These are phyloP conservation scores for Rosa multiflora DNA, from an alignment of 306 rosid species.

Conservation along the genomic window DNA sequence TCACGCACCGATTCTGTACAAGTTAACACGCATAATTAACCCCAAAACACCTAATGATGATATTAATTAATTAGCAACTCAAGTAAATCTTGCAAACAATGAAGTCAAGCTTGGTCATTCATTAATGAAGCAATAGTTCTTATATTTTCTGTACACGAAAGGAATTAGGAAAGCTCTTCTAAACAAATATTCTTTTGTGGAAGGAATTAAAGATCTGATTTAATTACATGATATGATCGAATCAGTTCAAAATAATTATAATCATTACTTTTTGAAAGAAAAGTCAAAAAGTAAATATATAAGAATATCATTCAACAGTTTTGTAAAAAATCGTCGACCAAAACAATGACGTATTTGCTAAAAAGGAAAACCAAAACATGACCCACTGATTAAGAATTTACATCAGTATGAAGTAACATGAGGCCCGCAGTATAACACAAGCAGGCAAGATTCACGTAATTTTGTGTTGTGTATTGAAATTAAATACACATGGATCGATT, in stretches of 20 bases:
- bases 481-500: neutral
- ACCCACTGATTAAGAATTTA: neutral
- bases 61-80: too few species aligned
- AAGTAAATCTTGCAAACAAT: neutral
- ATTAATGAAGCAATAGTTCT: neutral
- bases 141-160: neutral
- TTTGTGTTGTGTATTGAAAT: neutral
- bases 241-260: neutral
- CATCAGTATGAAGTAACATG: neutral
- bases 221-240: neutral
- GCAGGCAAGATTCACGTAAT: neutral
- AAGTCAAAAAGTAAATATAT: neutral
- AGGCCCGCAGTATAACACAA: neutral
- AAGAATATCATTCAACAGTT: neutral
- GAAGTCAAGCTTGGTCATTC: neutral
- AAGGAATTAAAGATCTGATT: neutral
- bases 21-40: neutral
- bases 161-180: neutral
- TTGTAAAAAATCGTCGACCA: neutral
- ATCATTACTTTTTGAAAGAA: neutral
- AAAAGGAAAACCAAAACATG: neutral
- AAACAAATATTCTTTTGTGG: neutral
- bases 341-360: neutral
- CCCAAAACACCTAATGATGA: neutral
- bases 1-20: slow-evolving; percentile 68